These are phyloP conservation scores for Huiozyma sinensis DNA, from an alignment of 805 yeast species.

Conservation along the genomic window DNA sequence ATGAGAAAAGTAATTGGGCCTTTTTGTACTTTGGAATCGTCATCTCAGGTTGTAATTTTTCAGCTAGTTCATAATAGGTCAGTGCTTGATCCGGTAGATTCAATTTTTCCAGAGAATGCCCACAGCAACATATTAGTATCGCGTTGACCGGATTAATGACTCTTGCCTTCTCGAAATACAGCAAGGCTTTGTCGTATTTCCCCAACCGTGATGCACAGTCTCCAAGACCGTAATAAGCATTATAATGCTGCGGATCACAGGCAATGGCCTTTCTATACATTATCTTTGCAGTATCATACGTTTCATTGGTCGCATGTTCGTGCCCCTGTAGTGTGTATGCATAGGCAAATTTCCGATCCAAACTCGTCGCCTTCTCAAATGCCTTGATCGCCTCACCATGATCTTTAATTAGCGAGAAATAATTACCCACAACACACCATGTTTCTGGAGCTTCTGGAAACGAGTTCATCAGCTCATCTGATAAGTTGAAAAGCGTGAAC, in stretches of 20 bases:
- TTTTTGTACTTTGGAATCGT: constrained; percentile 82
- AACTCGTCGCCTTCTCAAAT: constrained; percentile 64
- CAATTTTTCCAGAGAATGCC: constrained; percentile 78
- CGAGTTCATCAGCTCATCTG: constrained; percentile 66
- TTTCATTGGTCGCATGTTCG: constrained; percentile 79
- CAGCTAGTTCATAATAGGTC: constrained; percentile 72
- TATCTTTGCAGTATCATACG: constrained; percentile 78
- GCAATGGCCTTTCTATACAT: constrained; percentile 71
- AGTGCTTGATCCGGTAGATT: constrained; percentile 63
- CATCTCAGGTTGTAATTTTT: constrained; percentile 71
- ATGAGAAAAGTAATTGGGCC: constrained; percentile 66
- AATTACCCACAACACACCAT: constrained; percentile 88
- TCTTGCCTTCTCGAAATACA: constrained; percentile 78
- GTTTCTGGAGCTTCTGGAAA: constrained; percentile 65
- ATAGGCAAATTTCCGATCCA: constrained; percentile 65
- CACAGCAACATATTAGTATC: constrained; percentile 83
- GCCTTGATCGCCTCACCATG: constrained; percentile 85
- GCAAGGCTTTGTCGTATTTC: constrained; percentile 70
- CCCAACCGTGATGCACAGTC: constrained; percentile 86
- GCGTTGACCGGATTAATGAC: constrained; percentile 85
- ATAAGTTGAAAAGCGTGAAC: constrained; percentile 64
- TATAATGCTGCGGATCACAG: constrained; percentile 74
- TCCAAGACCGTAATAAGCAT: constrained; percentile 92
- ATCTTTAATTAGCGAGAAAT: constrained; percentile 72
- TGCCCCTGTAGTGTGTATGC: constrained; percentile 93